phyloP scores from a whole-genome alignment of 352 stramenopile species.

The Globisporangium radiosum region DNA sequence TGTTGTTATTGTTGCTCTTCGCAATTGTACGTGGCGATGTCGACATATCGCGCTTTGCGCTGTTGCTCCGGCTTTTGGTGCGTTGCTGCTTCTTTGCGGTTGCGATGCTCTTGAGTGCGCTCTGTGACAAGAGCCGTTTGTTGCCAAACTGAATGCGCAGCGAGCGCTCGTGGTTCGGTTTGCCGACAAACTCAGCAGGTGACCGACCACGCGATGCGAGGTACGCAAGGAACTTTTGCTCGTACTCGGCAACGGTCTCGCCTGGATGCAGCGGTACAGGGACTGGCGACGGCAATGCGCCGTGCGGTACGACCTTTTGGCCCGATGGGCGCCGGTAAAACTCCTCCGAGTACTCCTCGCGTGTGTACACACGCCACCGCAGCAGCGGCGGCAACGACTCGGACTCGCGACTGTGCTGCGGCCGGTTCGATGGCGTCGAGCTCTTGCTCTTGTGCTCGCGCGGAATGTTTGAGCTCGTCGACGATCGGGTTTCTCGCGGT shows the following conservation, averaged over 20 bases:
- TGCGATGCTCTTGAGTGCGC: background rate
- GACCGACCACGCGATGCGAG: slow-evolving; percentile 1
- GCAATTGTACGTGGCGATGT: background rate
- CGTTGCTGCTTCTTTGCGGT: too few species aligned
- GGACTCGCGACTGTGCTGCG: too few species aligned
- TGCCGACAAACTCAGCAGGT: slow-evolving; percentile 2
- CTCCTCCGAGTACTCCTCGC: slow-evolving; percentile 3
- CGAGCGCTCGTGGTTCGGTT: slow-evolving; percentile 10
- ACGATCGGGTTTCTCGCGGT: too few species aligned
- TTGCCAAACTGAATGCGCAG: slow-evolving; percentile 16
- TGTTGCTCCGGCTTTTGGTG: background rate
- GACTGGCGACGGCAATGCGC: slow-evolving; percentile 8
- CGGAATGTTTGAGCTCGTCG: too few species aligned
- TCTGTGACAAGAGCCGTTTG: background rate
- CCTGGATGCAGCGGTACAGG: slow-evolving; percentile 10
- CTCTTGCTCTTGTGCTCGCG: background rate
- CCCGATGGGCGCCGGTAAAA: background rate
- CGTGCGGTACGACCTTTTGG: background rate
- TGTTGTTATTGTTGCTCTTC: background rate
- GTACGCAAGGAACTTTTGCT: slow-evolving; percentile 15
- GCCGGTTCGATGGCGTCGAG: background rate
- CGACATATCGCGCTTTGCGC: background rate
- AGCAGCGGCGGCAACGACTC: background rate
- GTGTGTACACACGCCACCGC: slow-evolving; percentile 1
- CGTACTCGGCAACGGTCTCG: slow-evolving; percentile 15